A percentile compares a stretch with the other conserved stretches of the same genome.
phyloP scores from a whole-genome alignment of 2,329 filamentous ascomycete genomes.

The Botryosphaeria dothidea region DNA sequence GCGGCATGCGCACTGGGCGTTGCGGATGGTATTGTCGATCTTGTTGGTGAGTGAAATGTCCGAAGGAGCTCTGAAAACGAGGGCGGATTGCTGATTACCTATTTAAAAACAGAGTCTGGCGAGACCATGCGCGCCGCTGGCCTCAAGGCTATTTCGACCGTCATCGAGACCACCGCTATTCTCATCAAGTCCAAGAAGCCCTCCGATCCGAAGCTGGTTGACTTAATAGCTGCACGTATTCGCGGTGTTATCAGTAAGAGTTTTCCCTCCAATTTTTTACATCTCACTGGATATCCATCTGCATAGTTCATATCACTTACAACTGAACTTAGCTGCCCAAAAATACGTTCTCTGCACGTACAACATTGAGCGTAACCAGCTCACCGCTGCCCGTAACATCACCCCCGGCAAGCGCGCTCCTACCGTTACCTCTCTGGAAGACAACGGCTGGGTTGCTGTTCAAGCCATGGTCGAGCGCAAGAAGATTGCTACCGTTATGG shows the following conservation, averaged over 20 bases:
- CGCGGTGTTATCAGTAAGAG: constrained; percentile 80
- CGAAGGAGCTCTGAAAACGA: not conserved
- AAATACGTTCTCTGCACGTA: constrained; percentile 95
- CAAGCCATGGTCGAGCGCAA: constrained; percentile 91
- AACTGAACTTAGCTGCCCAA: constrained; percentile 65
- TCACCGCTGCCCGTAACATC: constrained; percentile 69
- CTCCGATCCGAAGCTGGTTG: constrained; percentile 76
- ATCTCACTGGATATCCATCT: not conserved
- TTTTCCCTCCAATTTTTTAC: constrained; percentile 20
- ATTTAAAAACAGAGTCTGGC: constrained; percentile 74
- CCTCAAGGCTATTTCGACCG: constrained; percentile 90
- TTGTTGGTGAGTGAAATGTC: constrained; percentile 72
- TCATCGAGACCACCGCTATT: constrained; percentile 83
- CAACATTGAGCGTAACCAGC: constrained; percentile 75
- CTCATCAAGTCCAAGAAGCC: constrained; percentile 88
- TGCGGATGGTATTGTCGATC: constrained; percentile 94
- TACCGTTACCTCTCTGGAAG: constrained; percentile 85
- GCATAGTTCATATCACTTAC: constrained; percentile 20
- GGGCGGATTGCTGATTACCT: not conserved
- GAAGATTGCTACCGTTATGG: constrained; percentile 82
- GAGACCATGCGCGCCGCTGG: constrained; percentile 98
- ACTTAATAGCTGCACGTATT: constrained; percentile 84
- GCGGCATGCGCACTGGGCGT: constrained; percentile 94
- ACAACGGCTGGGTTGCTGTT: constrained; percentile 91
- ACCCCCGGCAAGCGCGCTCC: constrained; percentile 93